Percentiles rank a stretch among this genome's conserved stretches.
Evolutionary conservation across 306 rosid species (phyloP).

Genomic region (Vigna unguiculata): DNA sequence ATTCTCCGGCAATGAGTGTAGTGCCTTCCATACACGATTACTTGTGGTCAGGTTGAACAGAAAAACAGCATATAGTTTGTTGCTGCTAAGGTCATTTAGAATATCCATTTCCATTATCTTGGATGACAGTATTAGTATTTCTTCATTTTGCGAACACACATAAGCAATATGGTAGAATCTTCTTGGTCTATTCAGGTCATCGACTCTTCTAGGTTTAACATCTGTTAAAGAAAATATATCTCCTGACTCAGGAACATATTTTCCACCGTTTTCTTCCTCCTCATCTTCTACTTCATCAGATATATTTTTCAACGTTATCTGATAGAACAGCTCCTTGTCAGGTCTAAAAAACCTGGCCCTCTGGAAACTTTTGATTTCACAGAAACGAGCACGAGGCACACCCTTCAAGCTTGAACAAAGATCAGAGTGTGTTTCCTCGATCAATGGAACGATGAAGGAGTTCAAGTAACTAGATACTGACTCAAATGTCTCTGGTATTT

Average conservation of each 20-base stretch:
- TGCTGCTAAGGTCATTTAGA: neutral
- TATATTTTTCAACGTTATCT: neutral
- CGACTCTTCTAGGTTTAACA: neutral
- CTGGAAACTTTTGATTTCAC: slow-evolving; percentile 40
- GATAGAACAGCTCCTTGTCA: slow-evolving; percentile 42
- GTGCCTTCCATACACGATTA: neutral
- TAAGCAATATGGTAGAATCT: neutral
- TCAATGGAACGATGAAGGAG: slow-evolving; percentile 53
- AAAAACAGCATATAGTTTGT: neutral
- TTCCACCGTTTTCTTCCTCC: neutral
- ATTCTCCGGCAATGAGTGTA: neutral
- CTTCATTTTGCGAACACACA: neutral
- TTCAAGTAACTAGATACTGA: slow-evolving; percentile 44
- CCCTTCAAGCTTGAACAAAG: slow-evolving; percentile 44
- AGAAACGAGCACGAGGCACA: slow-evolving; percentile 31
- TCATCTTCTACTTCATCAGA: neutral
- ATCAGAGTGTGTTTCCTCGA: slow-evolving; percentile 65
- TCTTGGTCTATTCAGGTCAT: neutral
- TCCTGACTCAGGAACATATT: neutral
- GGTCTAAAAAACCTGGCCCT: neutral
- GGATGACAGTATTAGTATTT: neutral
- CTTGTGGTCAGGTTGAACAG: neutral
- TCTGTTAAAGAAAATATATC: neutral
- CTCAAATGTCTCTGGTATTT: slow-evolving; percentile 54
- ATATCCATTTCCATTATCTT: neutral